phyloP scores from a whole-genome alignment of 2,329 filamentous ascomycete genomes.

The Paecilomyces niveus region DNA sequence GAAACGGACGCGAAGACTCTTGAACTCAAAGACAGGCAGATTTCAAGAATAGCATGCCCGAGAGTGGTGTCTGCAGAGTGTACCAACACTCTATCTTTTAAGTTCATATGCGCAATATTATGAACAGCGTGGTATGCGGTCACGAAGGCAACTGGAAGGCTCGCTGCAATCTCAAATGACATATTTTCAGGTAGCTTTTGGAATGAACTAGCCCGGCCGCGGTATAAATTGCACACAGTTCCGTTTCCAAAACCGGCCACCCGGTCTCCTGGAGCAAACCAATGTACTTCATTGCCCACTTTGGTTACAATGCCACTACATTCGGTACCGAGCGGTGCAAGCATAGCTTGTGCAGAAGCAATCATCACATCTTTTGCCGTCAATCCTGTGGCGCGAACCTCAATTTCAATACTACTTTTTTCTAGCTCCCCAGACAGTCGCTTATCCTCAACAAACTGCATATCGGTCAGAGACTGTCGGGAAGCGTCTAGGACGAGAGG shows the following conservation, averaged over 20 bases:
- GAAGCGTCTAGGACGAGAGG: slow-evolving; percentile 5
- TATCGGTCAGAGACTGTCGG: neutral
- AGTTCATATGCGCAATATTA: slow-evolving; percentile 8
- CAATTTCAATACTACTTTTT: slow-evolving; percentile 21
- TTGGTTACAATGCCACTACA: slow-evolving; percentile 16
- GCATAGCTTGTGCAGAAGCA: slow-evolving; percentile 15
- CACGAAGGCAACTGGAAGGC: slow-evolving; percentile 14
- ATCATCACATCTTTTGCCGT: slow-evolving; percentile 22
- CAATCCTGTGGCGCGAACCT: slow-evolving; percentile 24
- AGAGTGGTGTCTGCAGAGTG: slow-evolving; percentile 15
- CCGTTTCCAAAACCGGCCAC: slow-evolving; percentile 15
- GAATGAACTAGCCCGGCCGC: slow-evolving; percentile 10
- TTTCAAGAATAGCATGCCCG: slow-evolving; percentile 16
- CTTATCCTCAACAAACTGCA: slow-evolving; percentile 8
- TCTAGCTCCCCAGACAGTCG: neutral
- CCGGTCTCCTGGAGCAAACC: slow-evolving; percentile 14
- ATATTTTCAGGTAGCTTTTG: slow-evolving; percentile 13
- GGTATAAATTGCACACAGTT: slow-evolving; percentile 11
- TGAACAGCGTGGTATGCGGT: slow-evolving; percentile 15
- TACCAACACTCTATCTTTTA: slow-evolving; percentile 21
- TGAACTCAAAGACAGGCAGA: slow-evolving; percentile 6
- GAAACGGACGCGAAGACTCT: slow-evolving; percentile 10
- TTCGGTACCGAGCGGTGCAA: slow-evolving; percentile 4
- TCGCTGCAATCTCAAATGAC: slow-evolving; percentile 16
- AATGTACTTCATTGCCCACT: slow-evolving; percentile 10